phyloP scores from a whole-genome alignment of 352 stramenopile genomes.

The Globisporangium megalacanthum region DNA sequence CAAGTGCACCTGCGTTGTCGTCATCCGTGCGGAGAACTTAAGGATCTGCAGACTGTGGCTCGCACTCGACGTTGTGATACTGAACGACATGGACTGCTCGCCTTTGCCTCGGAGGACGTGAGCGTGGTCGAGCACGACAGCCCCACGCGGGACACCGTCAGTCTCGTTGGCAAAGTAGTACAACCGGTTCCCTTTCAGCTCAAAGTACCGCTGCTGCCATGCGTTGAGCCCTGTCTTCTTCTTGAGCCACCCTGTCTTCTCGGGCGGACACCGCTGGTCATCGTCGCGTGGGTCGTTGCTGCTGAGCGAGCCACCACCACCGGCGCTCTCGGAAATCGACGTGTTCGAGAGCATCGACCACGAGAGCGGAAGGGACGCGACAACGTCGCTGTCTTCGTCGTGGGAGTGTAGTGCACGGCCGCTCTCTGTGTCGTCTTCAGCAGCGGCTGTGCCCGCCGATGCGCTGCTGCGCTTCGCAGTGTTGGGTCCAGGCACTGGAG shows the following conservation, averaged over 20 bases:
- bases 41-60: slow-evolving; percentile 52
- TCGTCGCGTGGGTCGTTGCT: slow-evolving; percentile 18
- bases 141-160: slow-evolving; percentile 62
- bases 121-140: slow-evolving; percentile 66
- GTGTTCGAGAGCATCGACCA: slow-evolving; percentile 64
- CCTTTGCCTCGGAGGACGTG: slow-evolving; percentile 57
- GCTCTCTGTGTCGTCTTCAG: not conserved
- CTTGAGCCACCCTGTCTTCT: slow-evolving; percentile 76
- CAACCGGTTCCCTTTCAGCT: slow-evolving; percentile 72
- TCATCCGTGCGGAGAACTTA: slow-evolving; percentile 68
- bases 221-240: slow-evolving; percentile 77
- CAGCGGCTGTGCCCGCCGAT: slow-evolving; percentile 1
- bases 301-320: slow-evolving; percentile 15
- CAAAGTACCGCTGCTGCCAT: slow-evolving; percentile 76
- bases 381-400: slow-evolving; percentile 25
- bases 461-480: slow-evolving; percentile 10
- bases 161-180: slow-evolving; percentile 77
- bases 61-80: slow-evolving; percentile 60
- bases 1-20: slow-evolving; percentile 48
- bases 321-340: slow-evolving; percentile 24
- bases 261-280: slow-evolving; percentile 26
- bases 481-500: too few relatives aligned
- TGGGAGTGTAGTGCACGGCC: slow-evolving; percentile 5
- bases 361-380: slow-evolving; percentile 40
- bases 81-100: slow-evolving; percentile 61